phyloP scores from a whole-genome alignment of 495 filamentous ascomycete species.

The Neurospora tetrasperma region DNA sequence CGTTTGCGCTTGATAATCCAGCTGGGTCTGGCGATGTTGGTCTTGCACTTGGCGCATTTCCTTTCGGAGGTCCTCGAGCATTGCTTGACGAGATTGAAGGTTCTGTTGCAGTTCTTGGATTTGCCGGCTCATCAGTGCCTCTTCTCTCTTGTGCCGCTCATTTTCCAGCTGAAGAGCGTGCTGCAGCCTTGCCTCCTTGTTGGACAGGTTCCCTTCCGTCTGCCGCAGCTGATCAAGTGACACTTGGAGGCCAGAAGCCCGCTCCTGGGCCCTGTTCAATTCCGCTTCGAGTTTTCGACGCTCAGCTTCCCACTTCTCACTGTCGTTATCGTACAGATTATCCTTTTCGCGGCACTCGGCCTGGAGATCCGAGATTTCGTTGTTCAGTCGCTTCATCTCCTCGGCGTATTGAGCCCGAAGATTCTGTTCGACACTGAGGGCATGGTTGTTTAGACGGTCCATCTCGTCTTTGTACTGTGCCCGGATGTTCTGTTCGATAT shows the following conservation, averaged over 20 bases:
- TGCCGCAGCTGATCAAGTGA: slow-evolving; percentile 66
- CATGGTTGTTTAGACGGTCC: slow-evolving; percentile 46
- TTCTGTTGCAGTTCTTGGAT: slow-evolving; percentile 37
- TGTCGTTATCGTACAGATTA: slow-evolving; percentile 55
- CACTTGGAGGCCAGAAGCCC: slow-evolving; percentile 57
- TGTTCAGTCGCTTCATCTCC: slow-evolving; percentile 49
- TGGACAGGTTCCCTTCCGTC: slow-evolving; percentile 52
- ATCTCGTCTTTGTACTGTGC: slow-evolving; percentile 54
- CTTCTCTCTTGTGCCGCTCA: slow-evolving; percentile 33
- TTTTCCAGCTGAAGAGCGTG: slow-evolving; percentile 35
- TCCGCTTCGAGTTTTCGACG: slow-evolving; percentile 54
- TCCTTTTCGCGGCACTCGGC: slow-evolving; percentile 68
- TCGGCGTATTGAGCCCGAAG: slow-evolving; percentile 48
- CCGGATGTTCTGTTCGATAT: slow-evolving; percentile 46
- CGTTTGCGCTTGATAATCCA: slow-evolving; percentile 50
- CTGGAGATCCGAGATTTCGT: slow-evolving; percentile 58
- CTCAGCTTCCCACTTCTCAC: slow-evolving; percentile 61
- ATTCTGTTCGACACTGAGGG: slow-evolving; percentile 48
- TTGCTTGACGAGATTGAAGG: slow-evolving; percentile 32
- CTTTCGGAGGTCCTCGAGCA: slow-evolving; percentile 32
- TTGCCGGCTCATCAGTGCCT: slow-evolving; percentile 29
- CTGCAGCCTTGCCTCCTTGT: slow-evolving; percentile 54
- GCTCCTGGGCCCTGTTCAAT: slow-evolving; percentile 56
- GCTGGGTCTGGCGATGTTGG: slow-evolving; percentile 55
- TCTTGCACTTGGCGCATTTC: slow-evolving; percentile 51